Percentiles rank a stretch among this genome's conserved stretches.
Conservation (phyloP, 306 rosid species). For the Calophaca sinica region DNA sequence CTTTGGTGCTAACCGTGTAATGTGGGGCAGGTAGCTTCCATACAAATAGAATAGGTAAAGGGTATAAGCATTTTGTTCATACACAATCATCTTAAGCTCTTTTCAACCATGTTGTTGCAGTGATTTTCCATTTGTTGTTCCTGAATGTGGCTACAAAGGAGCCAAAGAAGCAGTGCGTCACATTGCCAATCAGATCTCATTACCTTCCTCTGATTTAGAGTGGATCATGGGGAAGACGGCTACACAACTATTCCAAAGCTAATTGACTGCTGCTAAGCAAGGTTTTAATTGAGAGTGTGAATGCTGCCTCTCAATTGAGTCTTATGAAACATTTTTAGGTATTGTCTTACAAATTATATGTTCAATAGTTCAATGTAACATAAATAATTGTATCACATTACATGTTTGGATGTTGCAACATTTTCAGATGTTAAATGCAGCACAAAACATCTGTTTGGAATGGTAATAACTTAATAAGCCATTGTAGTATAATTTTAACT, state of each 20-base stretch:
- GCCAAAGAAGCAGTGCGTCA: slow-evolving; percentile 69
- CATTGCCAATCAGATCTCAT: slow-evolving; percentile 55
- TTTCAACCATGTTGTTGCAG: slow-evolving; percentile 52
- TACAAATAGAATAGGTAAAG: background rate
- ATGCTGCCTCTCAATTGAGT: background rate
- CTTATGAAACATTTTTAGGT: background rate
- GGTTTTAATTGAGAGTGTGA: slow-evolving; percentile 13
- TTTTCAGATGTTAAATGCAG: background rate
- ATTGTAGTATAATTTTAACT: background rate
- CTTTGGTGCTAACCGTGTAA: slow-evolving; percentile 80
- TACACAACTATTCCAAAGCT: slow-evolving; percentile 61
- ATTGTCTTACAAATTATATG: background rate
- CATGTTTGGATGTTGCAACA: background rate
- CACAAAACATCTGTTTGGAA: background rate
- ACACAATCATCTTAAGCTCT: slow-evolving; percentile 8
- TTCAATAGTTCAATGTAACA: background rate
- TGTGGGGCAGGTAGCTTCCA: slow-evolving; percentile 83
- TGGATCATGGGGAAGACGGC: slow-evolving; percentile 82
- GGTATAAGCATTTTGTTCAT: background rate
- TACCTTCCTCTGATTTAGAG: slow-evolving; percentile 70
- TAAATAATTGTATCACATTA: background rate
- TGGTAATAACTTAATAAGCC: background rate
- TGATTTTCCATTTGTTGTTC: slow-evolving; percentile 82
- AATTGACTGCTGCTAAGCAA: slow-evolving; percentile 35
- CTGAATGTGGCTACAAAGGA: slow-evolving; percentile 83